These are phyloP conservation scores for Chalara sp. DNA, from an alignment of 2,329 filamentous ascomycete species.

Conservation along the genomic window DNA sequence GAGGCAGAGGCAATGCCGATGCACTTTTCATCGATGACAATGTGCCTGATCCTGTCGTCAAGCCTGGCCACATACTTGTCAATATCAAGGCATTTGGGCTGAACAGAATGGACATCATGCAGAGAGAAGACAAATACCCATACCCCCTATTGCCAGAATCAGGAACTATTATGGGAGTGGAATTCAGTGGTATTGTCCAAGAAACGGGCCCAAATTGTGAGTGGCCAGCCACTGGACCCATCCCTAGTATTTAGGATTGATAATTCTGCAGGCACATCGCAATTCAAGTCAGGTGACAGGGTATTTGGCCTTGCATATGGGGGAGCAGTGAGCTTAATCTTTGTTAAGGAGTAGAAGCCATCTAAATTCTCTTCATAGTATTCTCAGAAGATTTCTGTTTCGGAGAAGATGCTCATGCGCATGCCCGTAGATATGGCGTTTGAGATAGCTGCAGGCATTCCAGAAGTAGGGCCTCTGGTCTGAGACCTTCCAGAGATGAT, in stretches of 20 bases:
- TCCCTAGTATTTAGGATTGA: background rate
- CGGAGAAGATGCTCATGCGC: background rate
- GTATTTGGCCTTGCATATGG: background rate
- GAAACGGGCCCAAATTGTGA: background rate
- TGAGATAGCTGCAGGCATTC: background rate
- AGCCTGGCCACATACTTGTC: background rate
- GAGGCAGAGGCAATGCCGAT: slow-evolving; percentile 1
- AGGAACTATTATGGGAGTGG: background rate
- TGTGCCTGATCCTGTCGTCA: background rate
- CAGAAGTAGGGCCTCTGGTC: background rate
- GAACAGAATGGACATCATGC: background rate
- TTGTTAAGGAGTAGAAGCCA: background rate
- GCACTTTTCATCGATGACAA: slow-evolving; percentile 1
- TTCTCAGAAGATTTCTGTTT: background rate
- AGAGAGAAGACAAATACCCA: background rate
- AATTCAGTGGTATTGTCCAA: background rate
- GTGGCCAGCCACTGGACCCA: background rate
- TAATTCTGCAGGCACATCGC: background rate
- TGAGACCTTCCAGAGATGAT: background rate
- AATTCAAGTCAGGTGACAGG: background rate
- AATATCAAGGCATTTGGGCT: background rate
- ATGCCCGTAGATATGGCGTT: background rate
- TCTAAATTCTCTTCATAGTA: background rate
- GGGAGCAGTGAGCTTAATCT: background rate
- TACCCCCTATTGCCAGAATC: background rate